Conservation (phyloP, 2,329 filamentous ascomycete species). For the Microsporum canis region DNA sequence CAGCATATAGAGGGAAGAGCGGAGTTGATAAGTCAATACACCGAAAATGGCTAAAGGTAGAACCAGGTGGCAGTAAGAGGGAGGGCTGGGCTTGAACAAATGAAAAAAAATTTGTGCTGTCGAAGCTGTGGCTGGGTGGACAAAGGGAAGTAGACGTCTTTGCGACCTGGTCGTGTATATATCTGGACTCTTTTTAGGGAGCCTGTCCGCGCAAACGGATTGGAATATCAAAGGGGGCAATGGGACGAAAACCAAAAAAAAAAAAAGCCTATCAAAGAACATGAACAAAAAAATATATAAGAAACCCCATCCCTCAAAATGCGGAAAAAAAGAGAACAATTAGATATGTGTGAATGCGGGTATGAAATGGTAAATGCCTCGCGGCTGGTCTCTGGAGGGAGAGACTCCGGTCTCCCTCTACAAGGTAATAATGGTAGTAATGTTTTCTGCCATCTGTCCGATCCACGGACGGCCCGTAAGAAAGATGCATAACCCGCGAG, state of each 20-base stretch:
- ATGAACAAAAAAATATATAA: background rate
- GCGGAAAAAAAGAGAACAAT: background rate
- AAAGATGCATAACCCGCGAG: slow-evolving; percentile 2
- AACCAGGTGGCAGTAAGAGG: background rate
- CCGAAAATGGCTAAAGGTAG: background rate
- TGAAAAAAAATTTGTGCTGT: slow-evolving; percentile 1
- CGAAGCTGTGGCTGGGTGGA: slow-evolving; percentile 1
- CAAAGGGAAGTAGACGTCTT: background rate
- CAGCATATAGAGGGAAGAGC: slow-evolving; percentile 17
- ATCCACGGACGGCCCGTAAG: background rate
- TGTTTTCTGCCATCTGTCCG: background rate
- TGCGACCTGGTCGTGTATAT: slow-evolving; percentile 10
- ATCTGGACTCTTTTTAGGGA: slow-evolving; percentile 7
- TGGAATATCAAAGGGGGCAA: background rate
- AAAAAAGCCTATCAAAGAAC: background rate
- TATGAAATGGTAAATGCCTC: slow-evolving; percentile 2
- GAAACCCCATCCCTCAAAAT: slow-evolving; percentile 1
- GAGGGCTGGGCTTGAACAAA: background rate
- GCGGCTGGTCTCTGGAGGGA: slow-evolving; percentile 2
- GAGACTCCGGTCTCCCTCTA: slow-evolving; percentile 1
- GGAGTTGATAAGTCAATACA: background rate
- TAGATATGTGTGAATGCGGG: slow-evolving; percentile 3
- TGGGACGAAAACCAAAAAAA: background rate
- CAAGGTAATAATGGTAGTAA: background rate
- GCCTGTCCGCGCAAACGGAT: slow-evolving; percentile 12